These are phyloP conservation scores for Saccharomycopsis fodiens DNA, from an alignment of 805 yeast species.

Conservation along the genomic window DNA sequence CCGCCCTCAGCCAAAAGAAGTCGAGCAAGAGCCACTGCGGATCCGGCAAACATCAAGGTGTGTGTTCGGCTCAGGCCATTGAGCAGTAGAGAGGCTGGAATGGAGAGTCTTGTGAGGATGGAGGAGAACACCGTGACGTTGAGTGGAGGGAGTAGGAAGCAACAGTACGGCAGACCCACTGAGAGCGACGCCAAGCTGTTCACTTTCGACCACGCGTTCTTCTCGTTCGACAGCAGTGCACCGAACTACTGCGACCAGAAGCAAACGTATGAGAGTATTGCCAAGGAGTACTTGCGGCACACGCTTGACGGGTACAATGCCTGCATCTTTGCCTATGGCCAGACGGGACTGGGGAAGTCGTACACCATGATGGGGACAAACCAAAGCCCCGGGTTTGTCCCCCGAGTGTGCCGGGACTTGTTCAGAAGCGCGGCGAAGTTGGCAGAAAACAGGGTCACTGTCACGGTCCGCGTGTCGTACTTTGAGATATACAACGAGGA, in stretches of 20 bases:
- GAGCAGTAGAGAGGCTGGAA: slow-evolving; percentile 23
- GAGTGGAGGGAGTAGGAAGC: not conserved
- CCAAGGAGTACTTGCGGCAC: slow-evolving; percentile 53
- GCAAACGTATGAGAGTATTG: slow-evolving; percentile 45
- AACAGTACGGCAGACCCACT: not conserved
- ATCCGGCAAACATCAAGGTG: slow-evolving; percentile 34
- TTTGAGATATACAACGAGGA: slow-evolving; percentile 75
- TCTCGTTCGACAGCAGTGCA: slow-evolving; percentile 35
- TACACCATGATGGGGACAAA: slow-evolving; percentile 65
- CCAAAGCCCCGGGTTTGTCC: slow-evolving; percentile 56
- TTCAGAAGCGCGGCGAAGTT: slow-evolving; percentile 36
- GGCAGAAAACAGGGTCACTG: slow-evolving; percentile 30
- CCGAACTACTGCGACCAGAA: slow-evolving; percentile 39
- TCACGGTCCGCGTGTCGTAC: slow-evolving; percentile 47
- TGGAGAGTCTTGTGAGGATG: slow-evolving; percentile 21
- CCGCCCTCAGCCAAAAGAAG: too few relatives aligned
- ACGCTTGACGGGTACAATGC: slow-evolving; percentile 65
- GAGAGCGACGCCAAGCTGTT: slow-evolving; percentile 28
- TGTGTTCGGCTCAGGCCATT: slow-evolving; percentile 47
- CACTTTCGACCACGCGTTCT: slow-evolving; percentile 44
- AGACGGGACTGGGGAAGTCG: slow-evolving; percentile 80
- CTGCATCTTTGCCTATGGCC: slow-evolving; percentile 73
- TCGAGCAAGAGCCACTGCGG: not conserved
- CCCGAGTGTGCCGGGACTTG: slow-evolving; percentile 47
- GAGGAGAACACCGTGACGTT: slow-evolving; percentile 21